Evolutionary conservation across 192 early-diverging fungal species (phyloP), one percentile per base, ranked within the genome.

Genomic region (Phlyctochytrium arcticum): DNA sequence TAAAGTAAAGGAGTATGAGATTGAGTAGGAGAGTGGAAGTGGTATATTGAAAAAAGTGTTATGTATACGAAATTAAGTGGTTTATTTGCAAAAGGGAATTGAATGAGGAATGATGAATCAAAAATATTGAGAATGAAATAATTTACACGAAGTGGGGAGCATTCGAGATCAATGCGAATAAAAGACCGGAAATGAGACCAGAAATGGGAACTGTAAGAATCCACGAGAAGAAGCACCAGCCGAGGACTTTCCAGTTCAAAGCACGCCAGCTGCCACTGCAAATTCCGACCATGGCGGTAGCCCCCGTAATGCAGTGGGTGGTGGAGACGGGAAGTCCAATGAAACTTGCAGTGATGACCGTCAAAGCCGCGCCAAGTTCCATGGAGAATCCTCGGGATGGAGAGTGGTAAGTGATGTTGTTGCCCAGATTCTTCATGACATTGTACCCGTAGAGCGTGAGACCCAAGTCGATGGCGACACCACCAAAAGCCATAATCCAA

Each of bases 251-350:
- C 91, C 91, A 92, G 83, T 92, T 92, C 35, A 91, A 61, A 26
- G 86, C 80, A 10, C 76, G 82, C 37, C 75, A 66, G 55, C 60
- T 68, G 32, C 85, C 86, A 50, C 88, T 86, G 70, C 86, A 87
- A 29, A 93, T 79, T 49, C 89, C 91, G 48, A 93, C 83, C 21
- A 77, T 80, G 7, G 83, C 71, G 15, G 89, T 87, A 26, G 90
- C 85, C 48, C 92, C 90, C 35, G 86, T 87, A 36, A 91, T 88
- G 74, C 90, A 93, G 61, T 90, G 90, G 3, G 90, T 91, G 0
- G 90, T 90, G 10, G 90, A 91, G 12, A 93, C 89, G 9, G 91
- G 91, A 8, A 92, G 76, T 30, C 79, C 80, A 33, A 93, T 66
- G 72, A 88, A 88, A 44, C 88, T 89, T 54, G 89, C 89, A 6